These are phyloP conservation scores for Tuctoria greenei DNA, from an alignment of 176 grass and related monocot genomes.

Conservation along the genomic window DNA sequence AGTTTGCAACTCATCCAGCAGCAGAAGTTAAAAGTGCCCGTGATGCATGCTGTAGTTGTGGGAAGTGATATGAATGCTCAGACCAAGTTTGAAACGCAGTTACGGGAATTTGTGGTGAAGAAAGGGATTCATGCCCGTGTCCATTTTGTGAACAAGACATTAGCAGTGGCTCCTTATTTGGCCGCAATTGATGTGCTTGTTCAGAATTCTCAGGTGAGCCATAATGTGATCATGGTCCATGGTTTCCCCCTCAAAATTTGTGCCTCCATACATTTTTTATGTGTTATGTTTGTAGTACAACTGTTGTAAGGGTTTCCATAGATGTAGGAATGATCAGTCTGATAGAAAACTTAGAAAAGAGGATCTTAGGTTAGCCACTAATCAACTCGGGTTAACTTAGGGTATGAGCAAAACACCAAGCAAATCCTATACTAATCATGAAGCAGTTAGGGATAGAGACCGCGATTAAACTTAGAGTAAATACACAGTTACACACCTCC, in stretches of 20 bases:
- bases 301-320: too few relatives aligned
- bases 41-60: constrained; percentile 68
- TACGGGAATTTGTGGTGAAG: constrained; percentile 70
- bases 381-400: too few relatives aligned
- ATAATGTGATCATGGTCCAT: neutral
- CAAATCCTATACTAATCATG: too few relatives aligned
- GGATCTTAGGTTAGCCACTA: too few relatives aligned
- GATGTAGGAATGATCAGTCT: neutral
- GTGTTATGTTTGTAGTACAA: neutral
- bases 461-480: too few relatives aligned
- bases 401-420: too few relatives aligned
- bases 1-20: constrained; percentile 69
- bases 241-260: neutral
- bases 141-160: constrained; percentile 92
- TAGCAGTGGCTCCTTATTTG: constrained; percentile 90
- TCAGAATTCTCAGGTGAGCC: constrained; percentile 88
- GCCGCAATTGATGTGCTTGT: constrained; percentile 95
- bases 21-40: constrained; percentile 80
- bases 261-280: neutral
- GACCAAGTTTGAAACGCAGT: constrained; percentile 82
- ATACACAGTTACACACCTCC: too few relatives aligned
- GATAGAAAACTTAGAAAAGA: too few relatives aligned
- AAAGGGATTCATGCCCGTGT: constrained; percentile 75
- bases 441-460: too few relatives aligned
- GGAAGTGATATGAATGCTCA: constrained; percentile 92